A percentile compares a stretch with the other conserved stretches of the same genome.
Evolutionary conservation across 805 yeast genomes (phyloP).

Genomic region (Zygotorulaspora danielsina): DNA sequence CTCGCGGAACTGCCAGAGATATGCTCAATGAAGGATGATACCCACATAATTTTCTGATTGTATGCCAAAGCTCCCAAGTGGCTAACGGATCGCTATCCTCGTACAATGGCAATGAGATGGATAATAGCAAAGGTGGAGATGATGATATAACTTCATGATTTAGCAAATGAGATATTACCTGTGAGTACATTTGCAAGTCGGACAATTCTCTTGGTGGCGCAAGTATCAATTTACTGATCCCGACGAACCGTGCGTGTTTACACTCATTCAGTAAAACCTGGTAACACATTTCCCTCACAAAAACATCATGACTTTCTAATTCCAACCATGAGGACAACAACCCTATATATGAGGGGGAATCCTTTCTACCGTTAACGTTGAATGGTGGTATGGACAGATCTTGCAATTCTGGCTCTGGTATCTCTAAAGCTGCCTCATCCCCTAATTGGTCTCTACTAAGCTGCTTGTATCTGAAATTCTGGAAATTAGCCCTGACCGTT

Average conservation of each 20-base stretch:
- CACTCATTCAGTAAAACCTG: slow-evolving; percentile 59
- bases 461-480: slow-evolving; percentile 24
- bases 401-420: slow-evolving; percentile 33
- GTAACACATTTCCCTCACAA: slow-evolving; percentile 48
- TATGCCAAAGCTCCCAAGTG: slow-evolving; percentile 75
- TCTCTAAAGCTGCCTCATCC: slow-evolving; percentile 16
- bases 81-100: slow-evolving; percentile 52
- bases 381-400: slow-evolving; percentile 35
- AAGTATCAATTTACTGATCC: slow-evolving; percentile 50
- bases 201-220: slow-evolving; percentile 62
- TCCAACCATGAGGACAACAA: slow-evolving; percentile 68
- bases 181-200: slow-evolving; percentile 49
- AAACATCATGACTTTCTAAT: slow-evolving; percentile 49
- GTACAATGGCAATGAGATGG: slow-evolving; percentile 47
- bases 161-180: slow-evolving; percentile 34
- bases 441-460: slow-evolving; percentile 18
- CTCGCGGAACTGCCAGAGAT: slow-evolving; percentile 69
- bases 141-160: slow-evolving; percentile 23
- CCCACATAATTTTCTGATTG: slow-evolving; percentile 52
- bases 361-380: slow-evolving; percentile 6
- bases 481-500: slow-evolving; percentile 39
- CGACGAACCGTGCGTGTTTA: slow-evolving; percentile 55
- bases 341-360: slow-evolving; percentile 43
- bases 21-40: slow-evolving; percentile 58
- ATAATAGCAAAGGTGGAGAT: slow-evolving; percentile 38